Evolutionary conservation across 345 rosid genomes (phyloP), one percentile per base, ranked within the genome.

Genomic region (Eucalyptus fibrosa): DNA sequence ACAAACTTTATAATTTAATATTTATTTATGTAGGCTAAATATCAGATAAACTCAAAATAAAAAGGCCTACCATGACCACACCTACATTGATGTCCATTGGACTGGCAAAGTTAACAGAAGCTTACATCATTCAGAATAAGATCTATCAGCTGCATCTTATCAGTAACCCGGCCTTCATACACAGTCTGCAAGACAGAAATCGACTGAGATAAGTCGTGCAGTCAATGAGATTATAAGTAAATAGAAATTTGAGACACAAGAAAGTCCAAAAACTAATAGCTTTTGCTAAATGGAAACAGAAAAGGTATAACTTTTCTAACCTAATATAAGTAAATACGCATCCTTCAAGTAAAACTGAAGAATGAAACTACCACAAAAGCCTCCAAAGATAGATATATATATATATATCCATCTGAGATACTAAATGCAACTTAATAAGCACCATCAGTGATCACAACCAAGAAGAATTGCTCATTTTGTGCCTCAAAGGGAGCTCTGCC

Each of bases 161-260:
- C 99, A n/a, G 97, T 94, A 93, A 97, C 92, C 91, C 98, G 96
- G 92, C 97, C 94, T 91, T 98, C 99, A 77, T 95, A 94, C 91
- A 98, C 93, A 92, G 96, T 96, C 98, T 96, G 94, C 91, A 94
- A 90, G 47, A 83, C 37, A 91, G 65, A 91, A 88, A 88, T 86
- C 53, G 50, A 65, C 50, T 18, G 30, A 83, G 55, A 13, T 80
- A 87, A 87, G 69, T n/a, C 3, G 1, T 28, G 45, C 47, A n/a
- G 60, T 87, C 67, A 15, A 87, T 55, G 42, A 87, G 88, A 87
- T 34, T 21, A 47, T 49, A 26, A 55, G 65, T 87, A 87, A 87
- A 55, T 60, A 32, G 49, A 53, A 87, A 87, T 53, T 87, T 34
- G 49, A 50, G 47, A 32, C 28, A 55, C 47, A 30, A 42, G n/a